Percentiles rank a stretch among this genome's conserved stretches.
Evolutionary conservation across 2,329 filamentous ascomycete species (phyloP).

Genomic region (Phyllosticta citriasiana): DNA sequence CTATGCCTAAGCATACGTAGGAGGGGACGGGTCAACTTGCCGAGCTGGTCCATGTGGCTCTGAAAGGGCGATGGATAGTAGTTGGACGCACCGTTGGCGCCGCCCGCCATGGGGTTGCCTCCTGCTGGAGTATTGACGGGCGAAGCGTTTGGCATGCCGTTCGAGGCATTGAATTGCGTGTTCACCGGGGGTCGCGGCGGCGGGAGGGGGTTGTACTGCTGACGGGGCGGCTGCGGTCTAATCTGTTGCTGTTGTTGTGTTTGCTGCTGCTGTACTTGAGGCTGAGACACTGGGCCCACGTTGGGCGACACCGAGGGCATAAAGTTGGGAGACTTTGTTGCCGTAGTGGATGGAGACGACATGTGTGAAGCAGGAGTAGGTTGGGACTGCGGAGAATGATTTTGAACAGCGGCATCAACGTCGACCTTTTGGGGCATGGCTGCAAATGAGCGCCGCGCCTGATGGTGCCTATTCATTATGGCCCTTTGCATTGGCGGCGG

Average conservation of each 20-base stretch:
- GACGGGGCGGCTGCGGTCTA: slow-evolving; percentile 38
- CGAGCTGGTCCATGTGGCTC: slow-evolving; percentile 89
- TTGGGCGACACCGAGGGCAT: slow-evolving; percentile 51
- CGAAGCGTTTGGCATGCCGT: slow-evolving; percentile 27
- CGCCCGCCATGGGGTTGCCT: slow-evolving; percentile 25
- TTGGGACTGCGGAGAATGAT: slow-evolving; percentile 63
- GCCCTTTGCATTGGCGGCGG: slow-evolving; percentile 69
- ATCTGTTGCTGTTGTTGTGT: slow-evolving; percentile 39
- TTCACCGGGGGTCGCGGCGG: slow-evolving; percentile 28
- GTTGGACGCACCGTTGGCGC: slow-evolving; percentile 30
- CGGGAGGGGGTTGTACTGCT: slow-evolving; percentile 35
- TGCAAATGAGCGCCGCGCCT: slow-evolving; percentile 59
- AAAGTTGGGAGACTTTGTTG: slow-evolving; percentile 52
- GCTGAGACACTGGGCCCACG: slow-evolving; percentile 43
- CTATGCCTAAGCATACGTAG: slow-evolving; percentile 36
- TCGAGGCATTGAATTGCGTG: slow-evolving; percentile 26
- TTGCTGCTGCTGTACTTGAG: slow-evolving; percentile 33
- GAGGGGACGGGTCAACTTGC: slow-evolving; percentile 59
- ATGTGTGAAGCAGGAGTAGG: slow-evolving; percentile 74
- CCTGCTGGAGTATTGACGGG: slow-evolving; percentile 23
- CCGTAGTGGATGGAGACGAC: slow-evolving; percentile 51
- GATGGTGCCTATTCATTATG: slow-evolving; percentile 65
- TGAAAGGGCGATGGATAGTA: slow-evolving; percentile 86
- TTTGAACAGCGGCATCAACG: slow-evolving; percentile 30
- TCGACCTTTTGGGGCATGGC: slow-evolving; percentile 68